Percentiles rank a stretch among this genome's conserved stretches.
phyloP scores from a whole-genome alignment of 345 rosid species.

The Brassica nigra region DNA sequence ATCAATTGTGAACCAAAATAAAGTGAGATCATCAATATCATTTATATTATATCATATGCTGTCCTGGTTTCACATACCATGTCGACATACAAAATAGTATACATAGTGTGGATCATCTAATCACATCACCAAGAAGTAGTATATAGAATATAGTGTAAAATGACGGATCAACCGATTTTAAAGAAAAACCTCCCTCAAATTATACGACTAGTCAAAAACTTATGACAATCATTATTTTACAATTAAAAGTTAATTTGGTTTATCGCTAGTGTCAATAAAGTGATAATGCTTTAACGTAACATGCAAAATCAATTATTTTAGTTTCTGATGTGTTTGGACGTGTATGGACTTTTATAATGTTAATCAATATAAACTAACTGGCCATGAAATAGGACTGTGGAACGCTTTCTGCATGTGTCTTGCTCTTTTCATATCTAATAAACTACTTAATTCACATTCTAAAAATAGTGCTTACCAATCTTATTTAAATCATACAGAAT shows the following conservation, averaged over 20 bases:
- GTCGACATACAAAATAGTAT: conserved; percentile 25
- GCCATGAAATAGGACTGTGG: too few relatives aligned
- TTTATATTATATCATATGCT: neutral
- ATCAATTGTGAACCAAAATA: neutral
- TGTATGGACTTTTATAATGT: neutral
- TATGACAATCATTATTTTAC: neutral
- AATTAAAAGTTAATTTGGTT: neutral
- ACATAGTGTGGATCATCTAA: neutral
- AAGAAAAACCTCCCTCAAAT: neutral
- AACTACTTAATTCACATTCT: neutral
- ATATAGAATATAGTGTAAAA: neutral
- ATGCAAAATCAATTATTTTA: neutral
- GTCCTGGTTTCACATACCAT: conserved; percentile 1
- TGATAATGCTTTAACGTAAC: neutral
- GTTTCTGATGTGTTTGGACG: neutral
- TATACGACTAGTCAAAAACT: neutral
- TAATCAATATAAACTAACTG: neutral
- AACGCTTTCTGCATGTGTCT: too few relatives aligned
- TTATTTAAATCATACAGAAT: neutral
- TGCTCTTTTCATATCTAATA: neutral
- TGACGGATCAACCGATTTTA: neutral
- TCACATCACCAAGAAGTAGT: neutral
- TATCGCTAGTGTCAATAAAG: neutral
- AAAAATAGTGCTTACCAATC: neutral
- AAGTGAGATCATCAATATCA: conserved; percentile 22